Base-by-base conservation (phyloP, 2,329 filamentous ascomycete species). In the Neopestalotiopsis sp. region DNA sequence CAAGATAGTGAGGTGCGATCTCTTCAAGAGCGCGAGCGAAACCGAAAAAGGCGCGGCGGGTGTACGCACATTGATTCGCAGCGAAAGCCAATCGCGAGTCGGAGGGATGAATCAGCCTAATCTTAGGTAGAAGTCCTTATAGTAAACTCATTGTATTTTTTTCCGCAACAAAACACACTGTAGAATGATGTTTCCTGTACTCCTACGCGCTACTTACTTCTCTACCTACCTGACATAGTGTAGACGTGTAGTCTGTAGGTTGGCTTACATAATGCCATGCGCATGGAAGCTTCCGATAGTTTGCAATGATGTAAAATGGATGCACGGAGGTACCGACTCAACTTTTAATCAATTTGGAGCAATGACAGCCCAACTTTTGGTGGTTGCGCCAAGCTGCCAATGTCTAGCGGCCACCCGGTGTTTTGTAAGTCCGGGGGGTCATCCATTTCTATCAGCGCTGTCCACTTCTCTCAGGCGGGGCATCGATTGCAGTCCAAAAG, bases 401-500 rank as follows among this genome's bases (percentile, higher is more conserved):
- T 52, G 14, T 20, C 45, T 52, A 20, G 45, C n/a, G 45, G 45
- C 45, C 45, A 17, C 45, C 60, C 60, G 60, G n/a, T 20, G 60
- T 63, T 32, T 63, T 63, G 12, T n/a, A 63, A 63, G 60, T 63
- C 60, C 60, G 60, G 60, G 32, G 24, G 12, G 28, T 42, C 14
- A 12, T 38, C 32, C 20, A 32, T 52, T 24, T 17, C 42, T 56
- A 66, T 66, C 64, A 58, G 45, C 45, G 45, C 45, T 52, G 45
- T 52, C 45, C 45, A 52, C 45, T 17, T 52, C 45, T 24, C n/a
- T 52, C 20, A 38, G 45, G 14, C 45, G 45, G 45, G 45, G 45
- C 45, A 34, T 66, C 20, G 6, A 57, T 56, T 20, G 24, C n/a
- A 56, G 9, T 52, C 32, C n/a, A 49, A 12, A 28, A 66, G 49